Conservation (phyloP, 2,329 filamentous ascomycete genomes). For the Aspergillus tanneri region DNA sequence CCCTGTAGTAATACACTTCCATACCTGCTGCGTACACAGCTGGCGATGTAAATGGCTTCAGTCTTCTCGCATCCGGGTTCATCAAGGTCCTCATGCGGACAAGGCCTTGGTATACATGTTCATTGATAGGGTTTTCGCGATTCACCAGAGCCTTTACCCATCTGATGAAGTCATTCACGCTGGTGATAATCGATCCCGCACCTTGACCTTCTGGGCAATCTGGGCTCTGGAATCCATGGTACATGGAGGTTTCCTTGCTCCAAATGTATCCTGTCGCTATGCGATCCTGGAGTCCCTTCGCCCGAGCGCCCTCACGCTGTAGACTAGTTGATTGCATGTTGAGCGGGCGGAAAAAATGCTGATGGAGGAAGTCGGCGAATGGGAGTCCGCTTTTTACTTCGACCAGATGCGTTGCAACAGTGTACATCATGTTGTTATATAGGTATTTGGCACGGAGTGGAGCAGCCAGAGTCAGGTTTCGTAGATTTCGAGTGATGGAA, state of each 20-base stretch:
- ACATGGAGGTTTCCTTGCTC: constrained; percentile 26
- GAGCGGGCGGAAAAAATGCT: constrained; percentile 48
- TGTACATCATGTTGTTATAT: constrained; percentile 56
- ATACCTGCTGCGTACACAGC: constrained; percentile 26
- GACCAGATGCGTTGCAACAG: constrained; percentile 47
- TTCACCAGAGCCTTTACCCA: constrained; percentile 32
- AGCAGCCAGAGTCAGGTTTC: constrained; percentile 46
- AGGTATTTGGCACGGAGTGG: constrained; percentile 49
- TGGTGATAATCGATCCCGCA: constrained; percentile 45
- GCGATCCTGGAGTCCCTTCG: constrained; percentile 22
- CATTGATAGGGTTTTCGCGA: constrained; percentile 25
- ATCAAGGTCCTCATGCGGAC: constrained; percentile 25
- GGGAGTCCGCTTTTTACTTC: constrained; percentile 42
- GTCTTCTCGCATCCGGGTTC: constrained; percentile 16
- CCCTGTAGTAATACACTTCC: constrained; percentile 31
- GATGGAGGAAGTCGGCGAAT: constrained; percentile 44
- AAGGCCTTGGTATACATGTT: constrained; percentile 24
- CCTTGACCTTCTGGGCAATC: constrained; percentile 39
- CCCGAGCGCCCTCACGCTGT: constrained; percentile 37
- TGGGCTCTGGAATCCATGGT: constrained; percentile 26
- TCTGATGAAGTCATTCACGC: constrained; percentile 31
- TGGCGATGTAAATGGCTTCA: constrained; percentile 24
- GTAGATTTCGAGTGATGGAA: constrained; percentile 46
- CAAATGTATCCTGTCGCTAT: constrained; percentile 49
- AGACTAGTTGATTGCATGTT: constrained; percentile 39